A percentile compares a stretch with the other conserved stretches of the same genome.
These are phyloP conservation scores for Penicillium sp. DNA, from an alignment of 2,329 filamentous ascomycete genomes.

Conservation along the genomic window DNA sequence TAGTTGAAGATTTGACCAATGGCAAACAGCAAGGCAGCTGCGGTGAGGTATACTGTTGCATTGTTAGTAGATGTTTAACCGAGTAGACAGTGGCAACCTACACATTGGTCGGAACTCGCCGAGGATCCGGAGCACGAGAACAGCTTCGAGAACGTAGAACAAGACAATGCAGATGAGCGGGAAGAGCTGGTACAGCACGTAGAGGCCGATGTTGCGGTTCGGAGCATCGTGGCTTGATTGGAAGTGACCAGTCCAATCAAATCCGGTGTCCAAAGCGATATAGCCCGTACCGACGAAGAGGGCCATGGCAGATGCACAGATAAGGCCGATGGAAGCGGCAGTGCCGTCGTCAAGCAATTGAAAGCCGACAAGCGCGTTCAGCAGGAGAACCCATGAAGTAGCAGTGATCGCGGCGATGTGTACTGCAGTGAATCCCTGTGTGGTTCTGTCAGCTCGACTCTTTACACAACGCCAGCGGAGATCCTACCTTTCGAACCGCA, in stretches of 20 bases:
- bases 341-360: conserved; percentile 94
- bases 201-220: conserved; percentile 77
- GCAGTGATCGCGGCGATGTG: conserved; percentile 88
- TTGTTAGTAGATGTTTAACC: conserved; percentile 4
- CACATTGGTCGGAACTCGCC: conserved; percentile 88
- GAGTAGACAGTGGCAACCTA: conserved; percentile 42
- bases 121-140: conserved; percentile 79
- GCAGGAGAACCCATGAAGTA: conserved; percentile 82
- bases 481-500: conserved; percentile 64
- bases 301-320: conserved; percentile 64
- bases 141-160: conserved; percentile 77
- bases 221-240: conserved; percentile 53
- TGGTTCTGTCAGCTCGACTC: conserved; percentile 10
- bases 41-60: conserved; percentile 63
- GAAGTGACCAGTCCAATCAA: conserved; percentile 78
- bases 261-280: conserved; percentile 90
- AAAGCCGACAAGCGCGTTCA: conserved; percentile 89
- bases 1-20: conserved; percentile 96
- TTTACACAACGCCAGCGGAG: background rate
- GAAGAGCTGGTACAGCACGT: conserved; percentile 87
- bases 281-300: conserved; percentile 91
- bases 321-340: conserved; percentile 71
- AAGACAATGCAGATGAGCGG: conserved; percentile 85
- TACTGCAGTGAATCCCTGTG: conserved; percentile 77
- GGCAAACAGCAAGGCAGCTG: conserved; percentile 76